Conservation (phyloP, 2,329 filamentous ascomycete genomes). For the Nannizziopsis barbatae region DNA sequence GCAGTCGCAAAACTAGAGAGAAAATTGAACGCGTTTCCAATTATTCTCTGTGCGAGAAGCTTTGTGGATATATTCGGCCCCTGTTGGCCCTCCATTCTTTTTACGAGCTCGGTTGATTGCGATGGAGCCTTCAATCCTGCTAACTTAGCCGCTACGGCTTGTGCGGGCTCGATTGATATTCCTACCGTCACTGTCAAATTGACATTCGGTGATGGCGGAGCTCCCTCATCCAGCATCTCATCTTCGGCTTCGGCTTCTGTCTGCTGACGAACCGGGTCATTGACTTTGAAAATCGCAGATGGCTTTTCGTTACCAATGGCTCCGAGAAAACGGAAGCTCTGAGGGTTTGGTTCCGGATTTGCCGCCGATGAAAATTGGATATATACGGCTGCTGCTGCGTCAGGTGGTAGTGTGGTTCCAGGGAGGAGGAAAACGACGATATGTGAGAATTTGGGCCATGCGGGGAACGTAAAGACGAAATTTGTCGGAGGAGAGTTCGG, state of each 20-base stretch:
- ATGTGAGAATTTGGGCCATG: slow-evolving; percentile 52
- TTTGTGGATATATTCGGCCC: slow-evolving; percentile 51
- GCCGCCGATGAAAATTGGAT: slow-evolving; percentile 53
- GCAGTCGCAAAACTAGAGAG: slow-evolving; percentile 71
- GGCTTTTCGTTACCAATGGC: slow-evolving; percentile 84
- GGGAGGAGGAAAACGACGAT: slow-evolving; percentile 84
- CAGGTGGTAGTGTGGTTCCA: slow-evolving; percentile 57
- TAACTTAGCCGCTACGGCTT: slow-evolving; percentile 59
- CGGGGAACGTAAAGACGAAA: slow-evolving; percentile 57
- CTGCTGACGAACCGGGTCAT: slow-evolving; percentile 20
- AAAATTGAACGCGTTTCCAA: slow-evolving; percentile 96
- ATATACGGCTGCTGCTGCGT: slow-evolving; percentile 81
- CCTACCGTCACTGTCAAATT: slow-evolving; percentile 58
- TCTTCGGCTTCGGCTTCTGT: slow-evolving; percentile 30
- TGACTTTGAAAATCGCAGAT: slow-evolving; percentile 78
- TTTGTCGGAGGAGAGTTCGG: slow-evolving; percentile 48
- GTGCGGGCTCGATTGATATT: slow-evolving; percentile 66
- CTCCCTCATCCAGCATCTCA: slow-evolving; percentile 40
- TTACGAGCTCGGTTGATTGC: slow-evolving; percentile 24
- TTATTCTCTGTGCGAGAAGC: slow-evolving; percentile 80
- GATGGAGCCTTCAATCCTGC: slow-evolving; percentile 42
- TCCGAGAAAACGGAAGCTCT: slow-evolving; percentile 71
- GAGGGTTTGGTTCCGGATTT: slow-evolving; percentile 24
- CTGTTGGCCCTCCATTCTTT: slow-evolving; percentile 19
- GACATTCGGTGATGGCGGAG: slow-evolving; percentile 20